phyloP scores from a whole-genome alignment of 371 early-diverging fungal genomes.

The Choanephora cucurbitarum region DNA sequence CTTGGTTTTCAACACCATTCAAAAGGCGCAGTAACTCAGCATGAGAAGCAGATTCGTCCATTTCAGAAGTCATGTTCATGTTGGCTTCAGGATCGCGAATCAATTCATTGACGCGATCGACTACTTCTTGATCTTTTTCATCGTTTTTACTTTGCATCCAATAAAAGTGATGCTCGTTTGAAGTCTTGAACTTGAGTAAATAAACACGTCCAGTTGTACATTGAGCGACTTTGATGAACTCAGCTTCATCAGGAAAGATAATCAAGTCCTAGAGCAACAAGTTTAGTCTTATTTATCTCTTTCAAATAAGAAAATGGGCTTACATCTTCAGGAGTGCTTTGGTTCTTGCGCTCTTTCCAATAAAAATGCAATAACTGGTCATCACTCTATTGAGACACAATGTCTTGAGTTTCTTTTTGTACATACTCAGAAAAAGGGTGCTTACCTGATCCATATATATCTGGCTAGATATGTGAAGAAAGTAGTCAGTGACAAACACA shows the following conservation, averaged over 20 bases:
- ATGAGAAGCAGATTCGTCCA: constrained; percentile 24
- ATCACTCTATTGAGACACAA: constrained; percentile 60
- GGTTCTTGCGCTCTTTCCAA: constrained; percentile 71
- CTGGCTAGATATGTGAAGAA: constrained; percentile 30
- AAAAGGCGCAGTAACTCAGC: constrained; percentile 31
- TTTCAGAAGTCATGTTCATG: constrained; percentile 10
- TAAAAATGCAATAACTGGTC: constrained; percentile 76
- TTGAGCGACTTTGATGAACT: constrained; percentile 61
- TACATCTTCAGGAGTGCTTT: constrained; percentile 31
- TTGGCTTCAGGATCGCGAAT: constrained; percentile 51
- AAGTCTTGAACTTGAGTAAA: constrained; percentile 72
- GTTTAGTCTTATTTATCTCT: neutral
- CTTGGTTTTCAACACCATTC: constrained; percentile 24
- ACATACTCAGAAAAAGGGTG: no score
- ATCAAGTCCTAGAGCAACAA: constrained; percentile 58
- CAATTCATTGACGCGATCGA: constrained; percentile 55
- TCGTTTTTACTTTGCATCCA: constrained; percentile 79
- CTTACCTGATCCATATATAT: constrained; percentile 62
- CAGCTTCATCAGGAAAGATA: constrained; percentile 79
- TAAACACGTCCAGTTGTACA: constrained; percentile 77
- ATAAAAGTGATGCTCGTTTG: constrained; percentile 71
- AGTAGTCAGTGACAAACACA: neutral
- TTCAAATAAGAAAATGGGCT: neutral
- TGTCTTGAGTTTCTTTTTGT: no score
- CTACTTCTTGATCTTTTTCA: constrained; percentile 57